These are phyloP conservation scores for Cyclostephanos invisitatus DNA, from an alignment of 108 stramenopile species.

Conservation along the genomic window DNA sequence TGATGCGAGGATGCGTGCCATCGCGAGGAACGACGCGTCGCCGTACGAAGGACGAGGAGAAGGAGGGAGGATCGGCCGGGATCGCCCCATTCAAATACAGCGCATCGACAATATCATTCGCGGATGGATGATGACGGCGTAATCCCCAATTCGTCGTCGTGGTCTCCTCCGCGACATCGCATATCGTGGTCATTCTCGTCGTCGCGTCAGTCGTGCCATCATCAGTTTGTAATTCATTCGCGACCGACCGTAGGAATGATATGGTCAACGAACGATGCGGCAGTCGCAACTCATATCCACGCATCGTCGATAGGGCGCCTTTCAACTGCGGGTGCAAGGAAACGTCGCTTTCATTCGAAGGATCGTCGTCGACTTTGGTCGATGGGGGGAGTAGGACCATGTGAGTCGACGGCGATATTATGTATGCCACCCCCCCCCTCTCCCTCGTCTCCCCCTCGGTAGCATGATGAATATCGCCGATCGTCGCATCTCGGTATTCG, in stretches of 20 bases:
- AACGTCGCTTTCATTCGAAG: not conserved
- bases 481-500: not conserved
- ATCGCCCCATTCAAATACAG: conserved; percentile 28
- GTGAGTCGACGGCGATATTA: conserved; percentile 39
- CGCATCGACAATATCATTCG: conserved; percentile 36
- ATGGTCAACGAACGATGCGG: conserved; percentile 28
- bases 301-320: not conserved
- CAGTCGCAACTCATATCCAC: conserved; percentile 29
- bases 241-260: conserved; percentile 41
- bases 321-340: conserved; percentile 12
- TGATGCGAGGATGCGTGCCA: conserved; percentile 28
- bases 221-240: not conserved
- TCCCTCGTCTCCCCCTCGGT: not conserved
- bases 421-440: conserved; percentile 14
- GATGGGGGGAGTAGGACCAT: conserved; percentile 24
- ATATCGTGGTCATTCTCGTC: not conserved
- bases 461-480: not conserved
- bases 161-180: not conserved
- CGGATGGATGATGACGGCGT: conserved; percentile 35
- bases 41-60: not conserved
- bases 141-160: not conserved
- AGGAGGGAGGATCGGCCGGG: not conserved
- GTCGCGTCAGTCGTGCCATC: not conserved
- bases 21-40: conserved; percentile 10
- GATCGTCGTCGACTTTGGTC: not conserved